Base-by-base conservation (phyloP, 2,329 filamentous ascomycete species). In the Fusarium sp. region DNA sequence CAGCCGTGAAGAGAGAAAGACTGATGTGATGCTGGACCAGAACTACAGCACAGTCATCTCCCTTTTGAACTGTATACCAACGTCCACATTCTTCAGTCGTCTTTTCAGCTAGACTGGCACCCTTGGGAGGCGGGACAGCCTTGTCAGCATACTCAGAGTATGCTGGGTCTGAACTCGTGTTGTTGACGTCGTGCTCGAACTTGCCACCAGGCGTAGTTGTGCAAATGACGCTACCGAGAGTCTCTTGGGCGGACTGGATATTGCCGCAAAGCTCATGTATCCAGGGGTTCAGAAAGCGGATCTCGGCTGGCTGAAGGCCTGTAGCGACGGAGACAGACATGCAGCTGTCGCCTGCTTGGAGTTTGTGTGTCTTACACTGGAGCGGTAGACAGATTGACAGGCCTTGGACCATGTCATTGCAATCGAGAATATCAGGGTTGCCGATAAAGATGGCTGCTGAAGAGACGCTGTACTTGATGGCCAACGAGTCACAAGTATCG, bases 401-500 rank as follows among this genome's bases (percentile, higher is more conserved):
- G 0, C 61, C 69, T 36, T 44, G 9, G 0, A 53, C 36, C 2
- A 73, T 70, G 46, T 70, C 4, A 35, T 44, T 59, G 24, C 66
- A 73, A n/a, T 73, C 17, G 10, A 59, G 8, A 2, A 72, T 66
- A 44, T 16, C 46, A 8, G 66, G 58, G 38, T 72, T 73, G 7
- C 60, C 66, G 0, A 70, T 70, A 17, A 72, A 61, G 3, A 72
- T 62, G 10, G 69, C 60, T 27, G 66, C 53, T 0, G 66, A 72
- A 33, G 69, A 72, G 61, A 73, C 66, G 22, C 57, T 70, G n/a
- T 66, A 72, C 61, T 70, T 63, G 31, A 31, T 0, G 1, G 71
- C 71, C 17, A 73, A 36, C 0, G 64, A 67, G 61, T 72, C 63
- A 9, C 64, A 72, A 17, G 71, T 72, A 1, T 70, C 69, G 2